phyloP scores from a whole-genome alignment of 352 stramenopile species.

The Lagenidium giganteum region DNA sequence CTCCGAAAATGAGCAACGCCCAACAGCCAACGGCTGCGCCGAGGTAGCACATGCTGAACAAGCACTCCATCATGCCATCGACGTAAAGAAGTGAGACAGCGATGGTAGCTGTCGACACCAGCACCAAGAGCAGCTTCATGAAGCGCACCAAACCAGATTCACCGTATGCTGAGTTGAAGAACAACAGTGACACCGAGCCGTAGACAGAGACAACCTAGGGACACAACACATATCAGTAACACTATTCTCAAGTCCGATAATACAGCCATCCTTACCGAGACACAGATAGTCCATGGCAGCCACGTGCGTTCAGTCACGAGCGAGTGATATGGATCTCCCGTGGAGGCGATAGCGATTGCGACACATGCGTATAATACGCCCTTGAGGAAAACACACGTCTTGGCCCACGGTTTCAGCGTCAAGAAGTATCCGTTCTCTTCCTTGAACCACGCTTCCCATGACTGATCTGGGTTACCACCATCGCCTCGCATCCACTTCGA shows the following conservation, averaged over 20 bases:
- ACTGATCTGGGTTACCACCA: conserved; percentile 82
- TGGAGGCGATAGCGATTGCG: conserved; percentile 67
- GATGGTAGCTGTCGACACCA: conserved; percentile 22
- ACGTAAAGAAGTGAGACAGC: conserved; percentile 27
- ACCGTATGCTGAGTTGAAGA: conserved; percentile 29
- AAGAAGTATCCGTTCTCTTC: conserved; percentile 90
- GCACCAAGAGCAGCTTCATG: conserved; percentile 39
- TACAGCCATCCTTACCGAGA: conserved; percentile 20
- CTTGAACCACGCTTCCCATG: conserved; percentile 90
- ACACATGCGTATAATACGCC: conserved; percentile 75
- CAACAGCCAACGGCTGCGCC: conserved; percentile 54
- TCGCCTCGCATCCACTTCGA: conserved; percentile 84
- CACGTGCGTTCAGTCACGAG: conserved; percentile 19
- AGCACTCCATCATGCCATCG: conserved; percentile 75
- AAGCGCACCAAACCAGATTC: conserved; percentile 30
- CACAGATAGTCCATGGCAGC: conserved; percentile 25
- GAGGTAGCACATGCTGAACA: conserved; percentile 87
- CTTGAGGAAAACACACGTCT: conserved; percentile 84
- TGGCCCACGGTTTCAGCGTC: conserved; percentile 71
- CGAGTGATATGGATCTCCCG: conserved; percentile 30
- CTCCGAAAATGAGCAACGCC: conserved; percentile 69
- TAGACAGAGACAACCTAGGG: too few species aligned
- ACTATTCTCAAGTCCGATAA: too few species aligned
- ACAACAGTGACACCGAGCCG: conserved; percentile 28
- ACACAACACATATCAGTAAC: too few species aligned